A percentile compares a stretch with the other conserved stretches of the same genome.
phyloP scores from a whole-genome alignment of 1,139 yeast species.

The Pneumocystis wakefieldiae region DNA sequence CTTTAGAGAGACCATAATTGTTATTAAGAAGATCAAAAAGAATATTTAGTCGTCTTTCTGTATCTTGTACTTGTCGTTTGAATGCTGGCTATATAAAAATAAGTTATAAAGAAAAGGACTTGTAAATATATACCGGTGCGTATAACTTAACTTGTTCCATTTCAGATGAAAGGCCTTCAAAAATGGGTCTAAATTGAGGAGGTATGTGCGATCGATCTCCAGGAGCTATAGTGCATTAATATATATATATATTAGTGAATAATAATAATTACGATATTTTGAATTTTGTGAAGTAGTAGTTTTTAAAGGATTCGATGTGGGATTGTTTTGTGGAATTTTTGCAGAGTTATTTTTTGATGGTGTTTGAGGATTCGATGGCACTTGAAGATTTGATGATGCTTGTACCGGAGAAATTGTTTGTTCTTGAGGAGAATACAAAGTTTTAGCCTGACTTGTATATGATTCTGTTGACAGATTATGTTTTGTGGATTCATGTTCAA shows the following conservation, averaged over 20 bases:
- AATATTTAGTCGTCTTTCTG: constrained; percentile 65
- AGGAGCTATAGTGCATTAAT: constrained; percentile 23
- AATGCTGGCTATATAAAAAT: constrained; percentile 31
- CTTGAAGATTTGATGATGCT: constrained; percentile 5
- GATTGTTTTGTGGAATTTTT: neutral
- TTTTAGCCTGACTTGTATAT: neutral
- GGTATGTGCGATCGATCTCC: constrained; percentile 58
- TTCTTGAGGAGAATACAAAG: constrained; percentile 13
- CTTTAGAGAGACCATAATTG: constrained; percentile 39
- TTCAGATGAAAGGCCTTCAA: constrained; percentile 37
- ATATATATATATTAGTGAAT: neutral
- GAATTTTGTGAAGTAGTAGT: constrained; percentile 28
- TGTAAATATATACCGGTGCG: constrained; percentile 38
- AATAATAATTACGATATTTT: constrained; percentile 27
- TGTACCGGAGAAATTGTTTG: constrained; percentile 15
- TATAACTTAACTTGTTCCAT: constrained; percentile 52
- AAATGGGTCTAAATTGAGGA: constrained; percentile 44
- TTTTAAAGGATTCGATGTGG: constrained; percentile 14
- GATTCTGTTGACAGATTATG: constrained; percentile 12
- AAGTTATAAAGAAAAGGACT: neutral
- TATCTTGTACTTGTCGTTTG: constrained; percentile 59
- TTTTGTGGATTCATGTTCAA: constrained; percentile 8
- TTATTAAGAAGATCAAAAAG: constrained; percentile 71
- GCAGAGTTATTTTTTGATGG: neutral
- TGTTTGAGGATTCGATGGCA: neutral